Conservation (phyloP, 148 eudicot genomes). For the Heliamphora exappendiculata region DNA sequence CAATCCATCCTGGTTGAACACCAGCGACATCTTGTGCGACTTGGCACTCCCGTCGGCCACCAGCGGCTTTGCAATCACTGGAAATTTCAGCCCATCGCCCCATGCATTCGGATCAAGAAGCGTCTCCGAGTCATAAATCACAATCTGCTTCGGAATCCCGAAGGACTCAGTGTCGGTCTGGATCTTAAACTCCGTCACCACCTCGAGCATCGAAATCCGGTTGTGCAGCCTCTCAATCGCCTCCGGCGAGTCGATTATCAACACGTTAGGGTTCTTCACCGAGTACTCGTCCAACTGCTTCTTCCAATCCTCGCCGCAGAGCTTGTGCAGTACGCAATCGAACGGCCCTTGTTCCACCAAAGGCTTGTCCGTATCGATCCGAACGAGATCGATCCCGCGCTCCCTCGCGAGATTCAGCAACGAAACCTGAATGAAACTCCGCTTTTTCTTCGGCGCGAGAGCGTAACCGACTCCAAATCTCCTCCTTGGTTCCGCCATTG, state of each 20-base stretch:
- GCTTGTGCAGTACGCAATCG: constrained; percentile 60
- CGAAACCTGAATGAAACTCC: constrained; percentile 48
- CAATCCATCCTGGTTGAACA: constrained; percentile 41
- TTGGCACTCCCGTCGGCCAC: constrained; percentile 66
- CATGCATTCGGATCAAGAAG: constrained; percentile 21
- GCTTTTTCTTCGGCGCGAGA: constrained; percentile 47
- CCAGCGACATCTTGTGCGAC: constrained; percentile 68
- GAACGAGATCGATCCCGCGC: constrained; percentile 40
- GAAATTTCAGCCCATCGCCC: constrained; percentile 45
- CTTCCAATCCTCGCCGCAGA: constrained; percentile 59
- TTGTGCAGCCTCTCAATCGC: constrained; percentile 50
- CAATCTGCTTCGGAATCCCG: constrained; percentile 64
- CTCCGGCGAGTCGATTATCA: constrained; percentile 46
- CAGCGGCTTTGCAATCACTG: constrained; percentile 66
- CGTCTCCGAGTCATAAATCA: constrained; percentile 41
- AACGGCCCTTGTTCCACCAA: constrained; percentile 61
- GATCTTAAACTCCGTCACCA: constrained; percentile 33
- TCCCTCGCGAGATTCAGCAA: constrained; percentile 35
- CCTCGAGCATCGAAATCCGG: constrained; percentile 55
- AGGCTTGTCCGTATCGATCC: constrained; percentile 41
- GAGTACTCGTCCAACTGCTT: constrained; percentile 29
- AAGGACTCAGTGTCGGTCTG: constrained; percentile 22
- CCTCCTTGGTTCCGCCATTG: constrained; percentile 37
- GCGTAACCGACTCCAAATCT: constrained; percentile 61
- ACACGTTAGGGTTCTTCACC: constrained; percentile 27